These are phyloP conservation scores for Fusarium guadeloupense DNA, from an alignment of 2,329 filamentous ascomycete species.

Conservation along the genomic window DNA sequence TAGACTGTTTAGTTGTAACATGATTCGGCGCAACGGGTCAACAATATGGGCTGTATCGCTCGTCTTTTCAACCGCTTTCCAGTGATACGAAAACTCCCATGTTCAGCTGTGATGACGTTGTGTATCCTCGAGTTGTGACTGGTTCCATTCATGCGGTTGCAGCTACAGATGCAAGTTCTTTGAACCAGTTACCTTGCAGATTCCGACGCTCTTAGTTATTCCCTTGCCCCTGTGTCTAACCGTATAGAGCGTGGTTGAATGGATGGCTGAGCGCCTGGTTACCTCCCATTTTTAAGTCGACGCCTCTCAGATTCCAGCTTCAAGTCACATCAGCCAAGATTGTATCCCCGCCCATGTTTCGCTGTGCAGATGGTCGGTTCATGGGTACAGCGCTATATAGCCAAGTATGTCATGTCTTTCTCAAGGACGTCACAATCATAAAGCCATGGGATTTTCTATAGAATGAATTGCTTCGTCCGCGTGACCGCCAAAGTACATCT, in stretches of 20 bases:
- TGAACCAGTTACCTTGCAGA: not conserved
- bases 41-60: slow-evolving; percentile 25
- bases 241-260: slow-evolving; percentile 7
- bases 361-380: not conserved
- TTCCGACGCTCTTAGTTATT: not conserved
- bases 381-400: not conserved
- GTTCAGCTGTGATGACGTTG: slow-evolving; percentile 20
- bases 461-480: not conserved
- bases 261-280: slow-evolving; percentile 3
- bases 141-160: slow-evolving; percentile 20
- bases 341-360: not conserved
- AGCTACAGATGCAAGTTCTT: not conserved
- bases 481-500: not conserved
- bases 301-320: not conserved
- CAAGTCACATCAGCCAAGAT: not conserved
- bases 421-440: not conserved
- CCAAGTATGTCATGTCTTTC: not conserved
- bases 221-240: slow-evolving; percentile 15
- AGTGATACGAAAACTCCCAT: not conserved
- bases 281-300: not conserved
- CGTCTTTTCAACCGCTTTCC: not conserved
- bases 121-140: slow-evolving; percentile 10
- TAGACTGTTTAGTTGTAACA: slow-evolving; percentile 43
- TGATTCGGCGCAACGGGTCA: slow-evolving; percentile 36
- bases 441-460: not conserved